phyloP scores from a whole-genome alignment of 257 asterid species.

The Lavandula angustifolia region DNA sequence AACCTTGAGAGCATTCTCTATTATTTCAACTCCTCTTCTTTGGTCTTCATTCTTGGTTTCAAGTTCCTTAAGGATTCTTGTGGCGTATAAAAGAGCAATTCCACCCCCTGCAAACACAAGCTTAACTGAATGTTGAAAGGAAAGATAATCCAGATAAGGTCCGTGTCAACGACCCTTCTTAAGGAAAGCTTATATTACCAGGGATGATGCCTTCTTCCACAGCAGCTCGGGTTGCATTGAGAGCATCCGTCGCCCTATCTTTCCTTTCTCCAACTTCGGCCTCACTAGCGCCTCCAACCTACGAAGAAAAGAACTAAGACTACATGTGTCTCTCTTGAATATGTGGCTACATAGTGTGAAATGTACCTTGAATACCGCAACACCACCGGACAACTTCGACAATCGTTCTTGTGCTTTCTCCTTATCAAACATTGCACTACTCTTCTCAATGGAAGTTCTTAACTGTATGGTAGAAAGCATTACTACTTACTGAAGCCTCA shows the following conservation, averaged over 20 bases:
- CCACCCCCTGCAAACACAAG: conserved; percentile 68
- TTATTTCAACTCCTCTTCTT: conserved; percentile 72
- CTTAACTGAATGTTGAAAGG: conserved; percentile 13
- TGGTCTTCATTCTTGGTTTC: conserved; percentile 76
- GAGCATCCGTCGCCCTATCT: conserved; percentile 95
- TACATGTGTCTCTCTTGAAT: conserved; percentile 13
- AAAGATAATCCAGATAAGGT: conserved; percentile 22
- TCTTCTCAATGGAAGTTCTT: conserved; percentile 63
- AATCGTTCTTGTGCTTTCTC: conserved; percentile 91
- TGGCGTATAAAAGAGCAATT: conserved; percentile 80
- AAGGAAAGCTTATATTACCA: conserved; percentile 48
- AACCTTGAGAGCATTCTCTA: conserved; percentile 87
- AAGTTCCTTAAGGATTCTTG: conserved; percentile 58
- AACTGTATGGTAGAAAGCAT: conserved; percentile 51
- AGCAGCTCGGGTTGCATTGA: conserved; percentile 92
- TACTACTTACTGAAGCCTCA: conserved; percentile 27
- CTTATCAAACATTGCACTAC: conserved; percentile 74
- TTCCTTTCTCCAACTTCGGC: conserved; percentile 88
- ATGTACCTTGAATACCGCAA: conserved; percentile 86
- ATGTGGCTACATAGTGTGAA: conserved; percentile 9
- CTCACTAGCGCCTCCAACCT: conserved; percentile 97
- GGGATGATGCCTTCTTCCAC: conserved; percentile 94
- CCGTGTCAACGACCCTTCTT: no score
- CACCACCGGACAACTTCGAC: conserved; percentile 94
- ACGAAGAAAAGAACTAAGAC: conserved; percentile 28